Evolutionary conservation across 108 stramenopile genomes (phyloP), one percentile per base, ranked within the genome.

Genomic region (Nitzschia inconspicua): DNA sequence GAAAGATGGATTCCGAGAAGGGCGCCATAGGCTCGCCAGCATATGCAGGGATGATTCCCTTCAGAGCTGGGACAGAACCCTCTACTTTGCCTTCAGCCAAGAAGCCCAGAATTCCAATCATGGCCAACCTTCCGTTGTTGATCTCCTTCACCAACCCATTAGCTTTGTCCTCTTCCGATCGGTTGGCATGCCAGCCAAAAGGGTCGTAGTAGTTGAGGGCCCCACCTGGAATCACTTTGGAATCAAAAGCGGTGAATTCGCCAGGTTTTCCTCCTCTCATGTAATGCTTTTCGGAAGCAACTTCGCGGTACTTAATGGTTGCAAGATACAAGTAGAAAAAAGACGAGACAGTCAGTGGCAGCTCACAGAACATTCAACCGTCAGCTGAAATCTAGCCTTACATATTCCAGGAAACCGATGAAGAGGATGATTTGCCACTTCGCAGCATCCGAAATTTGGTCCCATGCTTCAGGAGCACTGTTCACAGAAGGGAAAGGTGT

Each of bases 381-480:
- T 39, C 14, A 39, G 13, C 11, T 39, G 14, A 14, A 39, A 14
- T 39, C 13, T 63, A 63, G 74, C 54, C 64, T 37, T 65, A 65
- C 83, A 70, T 81, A 76, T 67, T 89, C 88, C 23, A 89, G 65
- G 76, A 89, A 86, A 30, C 88, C 88, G 52, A 89, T 59, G 68
- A 89, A 86, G 34, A 75, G 70, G 63, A 89, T 77, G 76, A 89
- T 89, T 72, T 89, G 88, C 77, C 83, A 85, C 81, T 84, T 89
- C 63, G 85, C 80, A 11, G 75, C 70, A 57, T 78, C 83, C n/a
- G 83, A 71, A 14, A 89, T 68, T 14, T 83, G 76, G 65, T 83
- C 88, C 88, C 88, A 89, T 37, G 80, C 79, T 53, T 88, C 83
- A 11, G 82, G 85, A 35, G 85, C 76, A 31, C 52, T 75, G 20